phyloP scores from a whole-genome alignment of 2,329 filamentous ascomycete species.

The Penicillium sclerotigenum region DNA sequence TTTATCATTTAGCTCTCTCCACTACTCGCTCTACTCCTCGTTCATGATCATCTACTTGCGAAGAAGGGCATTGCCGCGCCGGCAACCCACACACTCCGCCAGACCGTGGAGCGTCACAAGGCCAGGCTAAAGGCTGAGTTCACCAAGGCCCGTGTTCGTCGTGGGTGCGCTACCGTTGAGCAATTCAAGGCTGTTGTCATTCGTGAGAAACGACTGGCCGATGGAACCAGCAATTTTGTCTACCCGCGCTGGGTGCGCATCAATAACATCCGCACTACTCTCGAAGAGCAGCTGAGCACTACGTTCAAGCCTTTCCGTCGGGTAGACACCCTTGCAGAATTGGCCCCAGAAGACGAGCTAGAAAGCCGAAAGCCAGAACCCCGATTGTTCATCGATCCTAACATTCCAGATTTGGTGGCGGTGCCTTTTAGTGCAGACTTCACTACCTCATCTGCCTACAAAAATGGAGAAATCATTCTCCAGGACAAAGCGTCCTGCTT shows the following conservation, averaged over 20 bases:
- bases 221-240: conserved; percentile 27
- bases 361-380: conserved; percentile 21
- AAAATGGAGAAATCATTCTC: conserved; percentile 73
- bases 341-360: conserved; percentile 45
- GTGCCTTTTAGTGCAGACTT: conserved; percentile 70
- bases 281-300: conserved; percentile 68
- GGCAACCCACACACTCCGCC: conserved; percentile 70
- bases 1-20: conserved; percentile 67
- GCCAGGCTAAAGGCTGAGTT: conserved; percentile 77
- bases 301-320: conserved; percentile 67
- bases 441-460: conserved; percentile 70
- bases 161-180: conserved; percentile 66
- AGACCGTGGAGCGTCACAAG: conserved; percentile 75
- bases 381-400: conserved; percentile 67
- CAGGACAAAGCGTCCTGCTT: conserved; percentile 98
- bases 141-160: conserved; percentile 70
- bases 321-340: conserved; percentile 55
- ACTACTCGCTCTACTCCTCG: conserved; percentile 72
- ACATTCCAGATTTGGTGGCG: conserved; percentile 81
- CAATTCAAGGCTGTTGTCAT: conserved; percentile 51
- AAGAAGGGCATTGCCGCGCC: conserved; percentile 81
- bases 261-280: conserved; percentile 70
- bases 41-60: conserved; percentile 79
- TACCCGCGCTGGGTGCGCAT: conserved; percentile 92
- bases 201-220: conserved; percentile 45